These are phyloP conservation scores for Oryza punctata DNA, from an alignment of 176 grass and related monocot genomes.

Conservation along the genomic window DNA sequence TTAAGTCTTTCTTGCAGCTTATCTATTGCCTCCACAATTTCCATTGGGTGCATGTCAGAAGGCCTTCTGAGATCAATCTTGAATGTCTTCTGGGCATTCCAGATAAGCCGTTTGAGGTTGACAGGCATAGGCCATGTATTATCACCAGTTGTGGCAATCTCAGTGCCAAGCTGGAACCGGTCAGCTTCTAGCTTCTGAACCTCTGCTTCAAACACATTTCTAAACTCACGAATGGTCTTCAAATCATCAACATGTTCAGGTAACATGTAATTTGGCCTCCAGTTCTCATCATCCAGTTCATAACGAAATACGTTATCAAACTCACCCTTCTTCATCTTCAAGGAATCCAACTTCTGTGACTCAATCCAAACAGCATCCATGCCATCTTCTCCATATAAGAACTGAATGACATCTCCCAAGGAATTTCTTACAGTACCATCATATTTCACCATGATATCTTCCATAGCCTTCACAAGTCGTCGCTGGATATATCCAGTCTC, in stretches of 20 bases:
- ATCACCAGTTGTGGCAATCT: slow-evolving; percentile 91
- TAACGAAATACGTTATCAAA: slow-evolving; percentile 79
- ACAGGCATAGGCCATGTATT: slow-evolving; percentile 90
- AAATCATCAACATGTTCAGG: slow-evolving; percentile 97
- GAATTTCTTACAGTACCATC: slow-evolving; percentile 97
- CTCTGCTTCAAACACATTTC: slow-evolving; percentile 98
- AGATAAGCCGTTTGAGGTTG: slow-evolving; percentile 91
- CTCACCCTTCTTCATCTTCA: slow-evolving; percentile 89
- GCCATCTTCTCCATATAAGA: slow-evolving; percentile 97
- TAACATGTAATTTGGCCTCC: slow-evolving; percentile 93
- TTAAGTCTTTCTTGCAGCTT: slow-evolving; percentile 94
- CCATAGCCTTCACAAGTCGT: slow-evolving; percentile 97
- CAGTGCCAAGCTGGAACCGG: slow-evolving; percentile 82
- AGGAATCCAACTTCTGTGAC: slow-evolving; percentile 83
- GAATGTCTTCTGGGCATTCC: slow-evolving; percentile 99
- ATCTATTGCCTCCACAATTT: slow-evolving; percentile 98
- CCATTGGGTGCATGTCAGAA: slow-evolving; percentile 99
- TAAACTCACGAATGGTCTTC: slow-evolving; percentile 91
- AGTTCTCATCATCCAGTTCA: slow-evolving; percentile 91
- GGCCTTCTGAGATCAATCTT: slow-evolving; percentile 92
- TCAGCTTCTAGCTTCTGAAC: slow-evolving; percentile 95
- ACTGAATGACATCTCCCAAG: slow-evolving; percentile 95
- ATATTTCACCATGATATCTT: slow-evolving; percentile 99
- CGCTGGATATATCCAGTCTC: slow-evolving; percentile 97
- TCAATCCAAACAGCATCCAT: slow-evolving; percentile 99